Evolutionary conservation across 1,284 basidiomycete genomes (phyloP).

Genomic region (Cryptococcus hybrid): DNA sequence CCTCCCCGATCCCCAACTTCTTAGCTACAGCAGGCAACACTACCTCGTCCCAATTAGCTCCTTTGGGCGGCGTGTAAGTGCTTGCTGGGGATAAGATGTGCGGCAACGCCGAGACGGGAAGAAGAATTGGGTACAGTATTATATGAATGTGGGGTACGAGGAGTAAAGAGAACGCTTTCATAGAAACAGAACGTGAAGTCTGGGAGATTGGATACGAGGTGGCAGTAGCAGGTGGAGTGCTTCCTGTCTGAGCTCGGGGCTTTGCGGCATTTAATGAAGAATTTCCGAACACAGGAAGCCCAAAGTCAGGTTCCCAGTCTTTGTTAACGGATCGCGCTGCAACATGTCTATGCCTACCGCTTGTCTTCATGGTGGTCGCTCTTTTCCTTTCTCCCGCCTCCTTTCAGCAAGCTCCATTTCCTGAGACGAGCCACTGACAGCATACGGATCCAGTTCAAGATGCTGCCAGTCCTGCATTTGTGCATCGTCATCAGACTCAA

Average conservation of each 20-base stretch:
- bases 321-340: constrained; percentile 1
- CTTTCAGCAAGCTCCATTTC: neutral
- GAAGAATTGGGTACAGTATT: constrained; percentile 3
- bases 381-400: constrained; percentile 9
- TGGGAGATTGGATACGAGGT: neutral
- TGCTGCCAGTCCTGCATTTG: neutral
- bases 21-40: constrained; percentile 75
- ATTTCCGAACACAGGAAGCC: too few species aligned
- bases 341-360: constrained; percentile 1
- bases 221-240: constrained; percentile 1
- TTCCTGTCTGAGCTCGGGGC: constrained; percentile 2
- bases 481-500: constrained; percentile 5
- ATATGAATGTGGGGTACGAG: constrained; percentile 3
- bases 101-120: constrained; percentile 35
- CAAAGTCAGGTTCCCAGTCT: neutral
- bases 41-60: constrained; percentile 52
- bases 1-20: constrained; percentile 61
- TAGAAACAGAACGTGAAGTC: constrained; percentile 26
- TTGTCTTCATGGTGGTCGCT: constrained; percentile 8
- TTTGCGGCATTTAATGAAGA: neutral
- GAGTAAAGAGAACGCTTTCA: constrained; percentile 16
- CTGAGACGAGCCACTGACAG: neutral
- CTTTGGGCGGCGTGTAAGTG: constrained; percentile 45
- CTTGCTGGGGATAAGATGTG: constrained; percentile 43
- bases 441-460: neutral